Evolutionary conservation across 208 protist genomes (phyloP).

Genomic region (Acanthamoeba triangularis): DNA sequence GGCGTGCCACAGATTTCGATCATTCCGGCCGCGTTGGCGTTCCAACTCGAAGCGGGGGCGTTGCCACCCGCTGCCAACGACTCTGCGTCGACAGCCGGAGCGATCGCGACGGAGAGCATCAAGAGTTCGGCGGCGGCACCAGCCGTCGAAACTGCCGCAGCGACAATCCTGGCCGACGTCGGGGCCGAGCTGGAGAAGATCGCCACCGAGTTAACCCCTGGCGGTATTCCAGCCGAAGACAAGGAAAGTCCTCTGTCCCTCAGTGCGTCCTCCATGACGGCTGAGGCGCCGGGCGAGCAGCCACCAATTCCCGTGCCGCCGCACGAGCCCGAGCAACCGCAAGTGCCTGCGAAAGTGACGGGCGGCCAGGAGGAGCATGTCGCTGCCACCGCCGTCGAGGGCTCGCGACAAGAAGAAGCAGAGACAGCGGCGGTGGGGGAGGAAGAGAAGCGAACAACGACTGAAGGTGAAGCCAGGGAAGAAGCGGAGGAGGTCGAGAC

Average conservation of each 20-base stretch:
- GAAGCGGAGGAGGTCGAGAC: background rate
- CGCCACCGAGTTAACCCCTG: too few relatives aligned
- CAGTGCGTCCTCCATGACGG: too few relatives aligned
- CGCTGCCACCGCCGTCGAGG: background rate
- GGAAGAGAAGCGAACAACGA: background rate
- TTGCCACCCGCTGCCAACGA: background rate
- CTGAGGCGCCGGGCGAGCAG: too few relatives aligned
- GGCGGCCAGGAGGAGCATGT: background rate
- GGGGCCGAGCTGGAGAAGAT: background rate
- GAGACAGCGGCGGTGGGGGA: background rate
- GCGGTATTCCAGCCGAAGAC: too few relatives aligned
- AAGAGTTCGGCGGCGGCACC: background rate
- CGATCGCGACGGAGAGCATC: background rate
- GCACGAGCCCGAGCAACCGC: too few relatives aligned
- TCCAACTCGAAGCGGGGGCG: background rate
- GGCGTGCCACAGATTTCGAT: constrained; percentile 12
- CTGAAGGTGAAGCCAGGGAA: background rate
- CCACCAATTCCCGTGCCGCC: too few relatives aligned
- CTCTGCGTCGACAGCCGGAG: background rate
- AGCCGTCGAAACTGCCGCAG: background rate
- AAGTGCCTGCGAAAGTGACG: too few relatives aligned
- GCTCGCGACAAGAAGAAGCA: background rate
- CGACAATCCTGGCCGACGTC: background rate
- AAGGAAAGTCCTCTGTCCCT: too few relatives aligned
- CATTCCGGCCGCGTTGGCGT: background rate